Evolutionary conservation across 441 rosid species (phyloP), one percentile per base, ranked within the genome.

Genomic region (Iberis amara): DNA sequence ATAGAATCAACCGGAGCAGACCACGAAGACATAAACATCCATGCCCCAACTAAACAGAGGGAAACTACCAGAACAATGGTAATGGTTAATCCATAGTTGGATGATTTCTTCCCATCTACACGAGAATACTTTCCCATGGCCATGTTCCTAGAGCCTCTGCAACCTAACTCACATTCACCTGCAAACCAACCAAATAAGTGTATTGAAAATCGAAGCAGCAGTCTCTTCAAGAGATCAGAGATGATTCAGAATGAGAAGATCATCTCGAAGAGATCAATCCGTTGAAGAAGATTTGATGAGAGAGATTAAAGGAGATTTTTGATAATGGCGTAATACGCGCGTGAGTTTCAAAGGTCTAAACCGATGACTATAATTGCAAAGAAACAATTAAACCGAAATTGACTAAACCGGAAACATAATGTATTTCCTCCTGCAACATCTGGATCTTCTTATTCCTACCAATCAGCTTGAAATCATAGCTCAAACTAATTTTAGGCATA

Each of bases 1-100:
- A 72, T 38, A 51, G 68, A 64, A 55, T 60, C 66, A 26, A 59
- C 55, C 0, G 72, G 61, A 43, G 62, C 73, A 61, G 75, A 55
- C 38, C 76, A 72, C 5, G 85, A 66, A 31, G 80, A 76, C 71
- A 69, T 71, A 39, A 77, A 69, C 76, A 69, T 76, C 86, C 89
- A 82, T 9, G 72, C 58, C 42, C 83, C 89, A 65, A 79, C 67
- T 24, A 82, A 69, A 65, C 75, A 68, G 18, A 78, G 44, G n/a
- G 76, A 65, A 36, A 79, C 52, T 18, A 76, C 1, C 14, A 69
- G 39, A 30, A 71, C 73, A 36, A 74, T 40, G 39, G 66, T 69
- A 26, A 75, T 52, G 7, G 72, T 73, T 9, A 71, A 74, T 5
- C 79, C 75, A 56, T 67, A 69, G 58, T 62, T 52, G 2, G 83